Percentiles rank a stretch among this genome's conserved stretches.
phyloP scores from a whole-genome alignment of 202 grass and related monocot species.

The Musa balbisiana region DNA sequence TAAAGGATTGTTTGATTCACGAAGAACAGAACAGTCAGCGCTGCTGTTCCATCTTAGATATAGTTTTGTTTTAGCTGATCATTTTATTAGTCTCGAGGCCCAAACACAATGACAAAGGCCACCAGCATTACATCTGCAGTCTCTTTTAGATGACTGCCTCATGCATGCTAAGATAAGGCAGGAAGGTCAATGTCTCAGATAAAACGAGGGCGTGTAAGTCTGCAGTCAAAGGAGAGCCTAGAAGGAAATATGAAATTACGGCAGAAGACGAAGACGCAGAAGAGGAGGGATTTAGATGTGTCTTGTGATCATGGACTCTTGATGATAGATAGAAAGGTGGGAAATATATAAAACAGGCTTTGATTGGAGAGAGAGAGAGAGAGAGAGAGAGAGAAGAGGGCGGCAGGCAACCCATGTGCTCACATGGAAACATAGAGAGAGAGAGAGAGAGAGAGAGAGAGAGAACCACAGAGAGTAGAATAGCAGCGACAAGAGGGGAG shows the following conservation, averaged over 20 bases:
- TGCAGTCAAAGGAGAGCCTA: not conserved
- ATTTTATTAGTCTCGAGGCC: not conserved
- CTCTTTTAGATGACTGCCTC: not conserved
- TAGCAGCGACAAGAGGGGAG: not conserved
- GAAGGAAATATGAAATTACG: not conserved
- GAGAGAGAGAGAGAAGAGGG: not conserved
- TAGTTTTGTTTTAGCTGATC: not conserved
- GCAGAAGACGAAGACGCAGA: not conserved
- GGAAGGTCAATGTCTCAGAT: not conserved
- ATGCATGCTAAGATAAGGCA: not conserved
- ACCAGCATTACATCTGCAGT: not conserved
- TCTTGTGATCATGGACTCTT: not conserved
- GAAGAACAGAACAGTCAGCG: no score
- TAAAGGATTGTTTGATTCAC: no score
- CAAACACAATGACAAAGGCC: not conserved
- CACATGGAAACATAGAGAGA: conserved; percentile 47
- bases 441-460: not conserved
- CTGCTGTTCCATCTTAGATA: not conserved
- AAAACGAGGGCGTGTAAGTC: not conserved
- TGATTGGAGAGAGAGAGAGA: conserved; percentile 10
- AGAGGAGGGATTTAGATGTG: not conserved
- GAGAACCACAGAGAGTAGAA: no score
- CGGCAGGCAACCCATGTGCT: conserved; percentile 40
- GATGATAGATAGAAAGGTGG: not conserved
- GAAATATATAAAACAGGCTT: not conserved